Evolutionary conservation across 225 moss, liverwort and hornwort species (phyloP), one percentile per base, ranked within the genome.

Genomic region (Pseudisothecium myosuroides): DNA sequence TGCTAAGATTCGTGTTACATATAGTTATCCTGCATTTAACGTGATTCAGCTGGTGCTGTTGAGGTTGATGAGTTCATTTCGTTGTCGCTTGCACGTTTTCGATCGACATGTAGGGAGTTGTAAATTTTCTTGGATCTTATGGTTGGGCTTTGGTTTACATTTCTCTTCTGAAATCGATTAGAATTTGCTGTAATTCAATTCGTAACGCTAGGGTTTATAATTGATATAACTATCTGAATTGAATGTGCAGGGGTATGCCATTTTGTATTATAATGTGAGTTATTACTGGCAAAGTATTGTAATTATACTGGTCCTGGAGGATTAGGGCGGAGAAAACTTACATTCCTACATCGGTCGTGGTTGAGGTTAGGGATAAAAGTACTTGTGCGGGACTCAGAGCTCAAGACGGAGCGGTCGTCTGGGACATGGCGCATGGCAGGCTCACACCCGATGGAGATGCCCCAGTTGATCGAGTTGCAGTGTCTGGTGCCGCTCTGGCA

Each of bases 401-500:
- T 64, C 28, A 79, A 84, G 87, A 79, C 66, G 76, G 54, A 78
- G 84, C 17, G 43, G 47, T 83, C 69, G 66, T 62, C 23, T 59
- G 83, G 92, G 89, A 79, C 64, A 95, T 95, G 94, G 93, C 93
- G 81, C 89, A 89, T 87, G 91, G 79, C 54, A 93, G 90, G 86
- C 62, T 83, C 56, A 47, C 87, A 60, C 52, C 47, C 60, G 93
- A 95, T 90, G 95, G 92, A 94, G 96, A 96, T 89, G 89, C 92
- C 41, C 76, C 92, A 29, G 91, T 95, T 50, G 96, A 95, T 88
- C 94, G 94, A 89, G 94, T 99, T 81, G 95, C 96, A 41, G 90
- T 99, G 31, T 96, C 96, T 32, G 99, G 99, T 72, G 95, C 99
- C 24, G 97, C 96, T 88, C 92, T 99, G 47, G 96, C 99, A 74